Percentiles rank a stretch among this genome's conserved stretches.
Evolutionary conservation across 257 asterid genomes (phyloP).

Genomic region (Ilex asprella): DNA sequence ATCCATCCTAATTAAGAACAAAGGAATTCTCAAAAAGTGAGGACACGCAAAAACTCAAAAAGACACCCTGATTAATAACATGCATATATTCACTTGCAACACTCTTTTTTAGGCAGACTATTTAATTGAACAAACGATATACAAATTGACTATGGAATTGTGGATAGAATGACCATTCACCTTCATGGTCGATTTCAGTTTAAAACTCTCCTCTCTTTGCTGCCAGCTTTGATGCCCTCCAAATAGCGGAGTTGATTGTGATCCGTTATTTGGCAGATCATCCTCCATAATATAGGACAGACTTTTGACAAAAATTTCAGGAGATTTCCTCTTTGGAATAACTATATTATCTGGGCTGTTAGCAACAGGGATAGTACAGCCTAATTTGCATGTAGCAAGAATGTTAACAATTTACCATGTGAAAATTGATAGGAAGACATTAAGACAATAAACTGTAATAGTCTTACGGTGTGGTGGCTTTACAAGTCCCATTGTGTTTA

Average conservation of each 20-base stretch:
- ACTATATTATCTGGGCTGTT: conserved; percentile 48
- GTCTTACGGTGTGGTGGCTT: conserved; percentile 86
- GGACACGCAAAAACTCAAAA: no score
- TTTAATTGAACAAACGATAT: neutral
- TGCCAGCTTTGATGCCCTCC: conserved; percentile 88
- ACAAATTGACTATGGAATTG: no score
- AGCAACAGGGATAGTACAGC: conserved; percentile 75
- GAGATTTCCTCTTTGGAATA: conserved; percentile 54
- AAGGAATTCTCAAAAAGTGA: no score
- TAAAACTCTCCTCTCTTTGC: conserved; percentile 79
- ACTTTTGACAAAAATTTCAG: conserved; percentile 42
- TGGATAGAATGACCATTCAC: conserved; percentile 17
- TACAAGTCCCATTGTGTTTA: conserved; percentile 77
- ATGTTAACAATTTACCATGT: conserved; percentile 1
- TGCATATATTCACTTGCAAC: neutral
- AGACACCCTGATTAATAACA: no score
- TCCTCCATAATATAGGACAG: conserved; percentile 70
- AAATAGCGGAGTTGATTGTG: conserved; percentile 67
- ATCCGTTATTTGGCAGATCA: conserved; percentile 33
- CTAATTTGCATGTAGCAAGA: conserved; percentile 26
- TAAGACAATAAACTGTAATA: neutral
- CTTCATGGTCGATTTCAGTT: conserved; percentile 73
- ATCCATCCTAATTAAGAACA: no score
- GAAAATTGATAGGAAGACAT: neutral
- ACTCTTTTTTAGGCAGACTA: neutral